A percentile compares a stretch with the other conserved stretches of the same genome.
Conservation (phyloP, 768 basidiomycete species). For the Trametes cingulata region DNA sequence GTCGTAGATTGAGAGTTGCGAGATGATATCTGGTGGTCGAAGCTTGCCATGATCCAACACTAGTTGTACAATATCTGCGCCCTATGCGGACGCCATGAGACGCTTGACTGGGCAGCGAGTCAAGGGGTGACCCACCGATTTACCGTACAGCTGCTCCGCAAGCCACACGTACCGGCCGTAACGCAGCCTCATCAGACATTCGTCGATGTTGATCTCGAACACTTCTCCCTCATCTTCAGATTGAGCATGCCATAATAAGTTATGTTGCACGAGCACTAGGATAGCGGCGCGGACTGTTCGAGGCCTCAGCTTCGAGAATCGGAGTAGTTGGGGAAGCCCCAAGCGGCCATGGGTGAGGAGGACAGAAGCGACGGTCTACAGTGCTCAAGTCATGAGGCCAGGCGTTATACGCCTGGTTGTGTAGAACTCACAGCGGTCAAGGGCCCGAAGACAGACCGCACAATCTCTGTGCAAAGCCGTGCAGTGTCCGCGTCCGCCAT, state of each 20-base stretch:
- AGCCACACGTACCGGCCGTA: conserved; percentile 83
- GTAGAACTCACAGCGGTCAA: conserved; percentile 57
- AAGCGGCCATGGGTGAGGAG: conserved; percentile 84
- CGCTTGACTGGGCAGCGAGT: neutral
- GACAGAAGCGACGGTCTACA: conserved; percentile 69
- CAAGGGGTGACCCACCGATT: conserved; percentile 49
- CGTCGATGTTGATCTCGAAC: conserved; percentile 79
- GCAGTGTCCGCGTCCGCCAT: conserved; percentile 71
- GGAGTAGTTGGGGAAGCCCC: conserved; percentile 65
- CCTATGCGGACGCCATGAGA: conserved; percentile 46
- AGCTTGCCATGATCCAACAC: conserved; percentile 88
- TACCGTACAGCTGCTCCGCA: conserved; percentile 70
- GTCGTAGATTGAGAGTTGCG: conserved; percentile 51
- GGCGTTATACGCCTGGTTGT: too few species aligned
- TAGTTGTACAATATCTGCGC: conserved; percentile 70
- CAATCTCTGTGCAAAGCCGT: conserved; percentile 61
- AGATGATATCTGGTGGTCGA: conserved; percentile 68
- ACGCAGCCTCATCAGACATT: conserved; percentile 78
- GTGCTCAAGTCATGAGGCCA: neutral
- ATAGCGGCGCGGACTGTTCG: conserved; percentile 69
- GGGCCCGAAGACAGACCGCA: conserved; percentile 65
- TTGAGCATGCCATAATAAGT: conserved; percentile 83
- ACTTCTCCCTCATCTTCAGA: conserved; percentile 73
- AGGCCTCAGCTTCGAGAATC: conserved; percentile 66
- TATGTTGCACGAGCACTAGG: conserved; percentile 86